Evolutionary conservation across 495 filamentous ascomycete genomes (phyloP), one percentile per base, ranked within the genome.

Genomic region (Penicillium manginii): DNA sequence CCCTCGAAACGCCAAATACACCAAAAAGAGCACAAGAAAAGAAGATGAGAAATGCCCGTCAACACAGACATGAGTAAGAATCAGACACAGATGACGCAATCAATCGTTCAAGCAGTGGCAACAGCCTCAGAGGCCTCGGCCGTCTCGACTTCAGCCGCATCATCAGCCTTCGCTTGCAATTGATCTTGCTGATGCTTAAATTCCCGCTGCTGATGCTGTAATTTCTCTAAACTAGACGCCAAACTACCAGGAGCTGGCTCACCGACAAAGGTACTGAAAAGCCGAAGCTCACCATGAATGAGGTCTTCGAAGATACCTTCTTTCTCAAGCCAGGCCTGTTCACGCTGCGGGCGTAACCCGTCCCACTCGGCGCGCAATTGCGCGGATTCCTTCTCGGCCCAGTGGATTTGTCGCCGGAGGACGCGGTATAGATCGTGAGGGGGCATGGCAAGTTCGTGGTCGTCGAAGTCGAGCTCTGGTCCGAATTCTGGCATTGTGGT

Each of bases 311-410:
- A 72, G 23, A 88, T 62, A 22, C 81, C 71, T 67, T 97, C 92
- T 71, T 97, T 98, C 70, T 88, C 88, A 2, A 84, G 71, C 91
- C 92, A 98, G 59, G 94, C 89, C 26, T 87, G 78, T 71, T 86
- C 86, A 58, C 90, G 83, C 59, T 83, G 73, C 46, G 83, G 84
- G 66, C 91, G 86, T 63, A 90, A 76, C 19, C 69, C 75, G 56
- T 87, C 87, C 76, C 84, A 83, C 49, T 93, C 86, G 1, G 67
- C 71, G 42, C 80, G 80, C 37, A 98, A 71, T 35, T 81, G 73
- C 22, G 84, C 80, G 14, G 78, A 73, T 49, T 94, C 93, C 54
- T 87, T 81, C 69, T 90, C 84, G 2, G 88, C 87, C 92, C 93
- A 96, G 55, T 85, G 82, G 15, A 96, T 77, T 67, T 96, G 90